Evolutionary conservation across 176 grass and related monocot species (phyloP).

Genomic region (Triticum monococcum): DNA sequence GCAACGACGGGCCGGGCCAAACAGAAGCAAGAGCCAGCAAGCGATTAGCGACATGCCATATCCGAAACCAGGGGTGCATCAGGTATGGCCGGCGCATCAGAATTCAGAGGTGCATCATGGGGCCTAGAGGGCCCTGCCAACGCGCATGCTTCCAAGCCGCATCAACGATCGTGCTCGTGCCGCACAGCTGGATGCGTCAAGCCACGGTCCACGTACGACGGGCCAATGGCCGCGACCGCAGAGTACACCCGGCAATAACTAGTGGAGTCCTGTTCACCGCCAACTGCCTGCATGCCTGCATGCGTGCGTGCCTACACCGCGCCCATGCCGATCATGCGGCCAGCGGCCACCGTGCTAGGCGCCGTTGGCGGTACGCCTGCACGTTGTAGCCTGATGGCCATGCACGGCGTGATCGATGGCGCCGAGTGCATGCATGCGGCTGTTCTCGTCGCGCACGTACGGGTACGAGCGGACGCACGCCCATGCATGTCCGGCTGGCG

Average conservation of each 20-base stretch:
- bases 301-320: not conserved
- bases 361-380: not conserved
- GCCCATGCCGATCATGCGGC: not conserved
- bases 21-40: not conserved
- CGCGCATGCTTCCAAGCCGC: not conserved
- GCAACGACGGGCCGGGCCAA: no score
- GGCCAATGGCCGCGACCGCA: not conserved
- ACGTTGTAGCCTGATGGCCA: not conserved
- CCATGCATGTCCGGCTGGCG: not conserved
- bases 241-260: not conserved
- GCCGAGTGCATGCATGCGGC: no score
- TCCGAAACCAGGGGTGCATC: not conserved
- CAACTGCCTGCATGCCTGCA: not conserved
- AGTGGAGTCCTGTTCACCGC: not conserved
- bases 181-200: conserved; percentile 18
- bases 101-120: not conserved
- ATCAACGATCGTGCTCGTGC: not conserved
- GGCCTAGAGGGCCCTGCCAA: not conserved
- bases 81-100: not conserved
- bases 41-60: not conserved
- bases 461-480: no score
- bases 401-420: not conserved
- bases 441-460: no score
- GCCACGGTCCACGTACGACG: not conserved
- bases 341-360: not conserved